These are phyloP conservation scores for Metschnikowia similis DNA, from an alignment of 805 yeast species.

Conservation along the genomic window DNA sequence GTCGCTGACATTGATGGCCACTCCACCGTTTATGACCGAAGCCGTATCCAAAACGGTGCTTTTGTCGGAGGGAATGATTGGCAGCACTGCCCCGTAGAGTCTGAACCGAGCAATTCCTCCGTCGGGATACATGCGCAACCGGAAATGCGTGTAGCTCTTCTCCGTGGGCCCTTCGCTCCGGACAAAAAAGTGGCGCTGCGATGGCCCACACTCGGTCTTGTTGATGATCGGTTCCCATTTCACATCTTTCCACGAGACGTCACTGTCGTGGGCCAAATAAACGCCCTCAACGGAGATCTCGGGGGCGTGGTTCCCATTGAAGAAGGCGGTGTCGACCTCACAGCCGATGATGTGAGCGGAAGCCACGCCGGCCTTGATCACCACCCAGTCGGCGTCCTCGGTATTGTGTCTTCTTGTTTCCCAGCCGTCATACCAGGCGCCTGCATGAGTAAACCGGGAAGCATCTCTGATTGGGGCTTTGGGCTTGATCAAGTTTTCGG, in stretches of 20 bases:
- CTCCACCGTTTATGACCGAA: constrained; percentile 81
- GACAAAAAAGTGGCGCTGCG: constrained; percentile 77
- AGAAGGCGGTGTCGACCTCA: constrained; percentile 90
- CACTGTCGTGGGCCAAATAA: constrained; percentile 31
- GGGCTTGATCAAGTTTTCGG: constrained; percentile 80
- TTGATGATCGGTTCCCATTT: constrained; percentile 71
- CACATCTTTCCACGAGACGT: constrained; percentile 16
- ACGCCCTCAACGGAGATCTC: constrained; percentile 78
- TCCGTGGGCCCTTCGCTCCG: constrained; percentile 53
- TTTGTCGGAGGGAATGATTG: constrained; percentile 54
- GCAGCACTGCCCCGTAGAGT: constrained; percentile 77
- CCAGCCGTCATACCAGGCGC: constrained; percentile 99
- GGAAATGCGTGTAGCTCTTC: constrained; percentile 67
- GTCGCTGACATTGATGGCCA: constrained; percentile 76
- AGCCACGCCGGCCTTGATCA: constrained; percentile 77
- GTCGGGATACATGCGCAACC: constrained; percentile 92
- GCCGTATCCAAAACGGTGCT: constrained; percentile 64
- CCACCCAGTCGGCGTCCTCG: constrained; percentile 83
- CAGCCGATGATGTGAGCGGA: constrained; percentile 75
- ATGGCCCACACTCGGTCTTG: constrained; percentile 81
- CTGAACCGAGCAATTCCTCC: constrained; percentile 97
- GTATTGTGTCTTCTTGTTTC: constrained; percentile 93
- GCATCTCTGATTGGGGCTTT: constrained; percentile 77
- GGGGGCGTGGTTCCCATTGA: constrained; percentile 96
- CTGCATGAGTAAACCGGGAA: constrained; percentile 72